Evolutionary conservation across 2,329 filamentous ascomycete genomes (phyloP), one percentile per base, ranked within the genome.

Genomic region (Verticillium tricorpus): DNA sequence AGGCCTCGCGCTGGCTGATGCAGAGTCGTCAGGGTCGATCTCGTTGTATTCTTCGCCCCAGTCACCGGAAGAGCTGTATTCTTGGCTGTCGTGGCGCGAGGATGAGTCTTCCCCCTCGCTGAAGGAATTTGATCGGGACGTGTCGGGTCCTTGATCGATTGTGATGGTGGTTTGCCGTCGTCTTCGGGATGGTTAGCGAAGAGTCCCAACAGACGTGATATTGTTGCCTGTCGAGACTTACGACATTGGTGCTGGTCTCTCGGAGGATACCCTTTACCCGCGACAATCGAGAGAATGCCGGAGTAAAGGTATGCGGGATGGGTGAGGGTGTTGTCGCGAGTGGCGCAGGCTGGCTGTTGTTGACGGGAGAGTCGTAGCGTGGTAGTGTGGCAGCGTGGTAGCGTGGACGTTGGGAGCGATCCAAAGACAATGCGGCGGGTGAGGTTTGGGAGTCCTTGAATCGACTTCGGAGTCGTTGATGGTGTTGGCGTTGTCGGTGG

Each of bases 11-110:
- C 72, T 75, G 35, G 71, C 72, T 45, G 85, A 88, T 19, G 85
- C 85, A 8, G 85, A 87, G 69, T 88, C 85, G 37, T 80, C 82
- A 15, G 85, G 85, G 2, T 83, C 80, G 65, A 86, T 68, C 39
- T 83, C 83, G 65, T 78, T 76, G 58, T 69, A 69, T 64, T 73
- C 71, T 58, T 74, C 72, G 61, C 80, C 72, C 66, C 73, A 71
- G 62, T 69, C 68, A 52, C 73, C 74, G 32, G 74, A 70, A 4
- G 70, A 71, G 66, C 59, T 65, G 57, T 71, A 68, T 31, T 74
- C 71, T 54, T 71, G 68, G 57, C 72, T 72, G 31, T 28, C 28
- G 28, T 72, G 70, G 56, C 69, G 69, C 19, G 69, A 71, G 39
- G 76, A 77, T 15, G 73, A 75, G 17, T 76, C 75, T 59, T 77